Percentiles rank a stretch among this genome's conserved stretches.
phyloP scores from a whole-genome alignment of 1,284 basidiomycete species.

The Rhodotorula sp. region DNA sequence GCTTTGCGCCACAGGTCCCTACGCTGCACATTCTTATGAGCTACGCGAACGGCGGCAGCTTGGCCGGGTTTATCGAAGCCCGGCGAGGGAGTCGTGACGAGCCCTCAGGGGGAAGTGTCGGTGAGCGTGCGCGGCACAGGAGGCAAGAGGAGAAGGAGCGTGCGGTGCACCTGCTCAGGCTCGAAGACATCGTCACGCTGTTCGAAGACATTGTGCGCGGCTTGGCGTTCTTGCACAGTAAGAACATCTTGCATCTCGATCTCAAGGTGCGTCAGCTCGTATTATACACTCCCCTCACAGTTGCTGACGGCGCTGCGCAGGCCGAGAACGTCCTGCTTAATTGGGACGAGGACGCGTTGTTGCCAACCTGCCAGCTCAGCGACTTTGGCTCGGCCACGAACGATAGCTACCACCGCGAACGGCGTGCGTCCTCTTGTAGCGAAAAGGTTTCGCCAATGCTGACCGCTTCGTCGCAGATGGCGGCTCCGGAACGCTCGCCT shows the following conservation, averaged over 20 bases:
- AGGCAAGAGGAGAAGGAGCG: constrained; percentile 3
- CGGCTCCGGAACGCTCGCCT: constrained; percentile 43
- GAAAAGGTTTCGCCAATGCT: not conserved
- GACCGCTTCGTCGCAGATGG: constrained; percentile 14
- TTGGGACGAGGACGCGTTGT: constrained; percentile 40
- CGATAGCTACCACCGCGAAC: constrained; percentile 28
- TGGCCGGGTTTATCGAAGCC: constrained; percentile 21
- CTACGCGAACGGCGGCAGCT: constrained; percentile 42
- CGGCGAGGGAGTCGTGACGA: not conserved
- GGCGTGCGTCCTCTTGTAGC: constrained; percentile 11
- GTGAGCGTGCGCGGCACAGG: constrained; percentile 1
- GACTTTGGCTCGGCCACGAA: constrained; percentile 42
- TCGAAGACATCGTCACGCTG: constrained; percentile 42
- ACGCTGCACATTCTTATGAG: constrained; percentile 44
- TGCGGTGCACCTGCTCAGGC: constrained; percentile 39
- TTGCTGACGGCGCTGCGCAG: not conserved
- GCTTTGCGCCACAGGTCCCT: constrained; percentile 38
- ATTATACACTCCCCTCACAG: not conserved
- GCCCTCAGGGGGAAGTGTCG: not conserved
- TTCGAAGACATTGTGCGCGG: constrained; percentile 39
- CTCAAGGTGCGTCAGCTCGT: constrained; percentile 34
- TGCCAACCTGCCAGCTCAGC: constrained; percentile 40
- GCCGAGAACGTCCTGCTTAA: constrained; percentile 45
- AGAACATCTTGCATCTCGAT: constrained; percentile 45
- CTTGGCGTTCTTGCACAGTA: constrained; percentile 40